Percentiles rank a stretch among this genome's conserved stretches.
phyloP scores from a whole-genome alignment of 2,329 filamentous ascomycete species.

The Fusarium avenaceum region DNA sequence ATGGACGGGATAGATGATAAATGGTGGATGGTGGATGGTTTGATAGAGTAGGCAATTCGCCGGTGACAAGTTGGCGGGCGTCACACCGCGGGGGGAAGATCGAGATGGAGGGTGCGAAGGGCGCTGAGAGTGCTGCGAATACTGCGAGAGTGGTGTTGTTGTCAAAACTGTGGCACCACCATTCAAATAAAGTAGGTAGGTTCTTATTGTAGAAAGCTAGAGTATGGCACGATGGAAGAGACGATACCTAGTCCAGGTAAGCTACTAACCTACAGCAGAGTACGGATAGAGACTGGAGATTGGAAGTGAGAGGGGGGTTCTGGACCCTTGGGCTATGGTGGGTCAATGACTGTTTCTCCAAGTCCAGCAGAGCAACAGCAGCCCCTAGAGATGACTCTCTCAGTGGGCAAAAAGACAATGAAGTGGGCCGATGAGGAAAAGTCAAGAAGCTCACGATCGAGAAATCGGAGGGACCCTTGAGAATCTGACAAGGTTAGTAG shows the following conservation, averaged over 20 bases:
- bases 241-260: no score
- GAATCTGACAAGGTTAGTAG: slow-evolving; percentile 13
- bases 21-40: slow-evolving; percentile 29
- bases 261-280: background rate
- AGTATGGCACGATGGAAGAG: background rate
- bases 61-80: slow-evolving; percentile 23
- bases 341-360: slow-evolving; percentile 22
- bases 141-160: slow-evolving; percentile 46
- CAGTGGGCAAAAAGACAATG: background rate
- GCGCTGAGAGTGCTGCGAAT: slow-evolving; percentile 27
- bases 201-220: slow-evolving; percentile 9
- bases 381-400: background rate
- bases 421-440: slow-evolving; percentile 28
- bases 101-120: slow-evolving; percentile 11
- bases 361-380: slow-evolving; percentile 1
- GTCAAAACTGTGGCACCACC: slow-evolving; percentile 42
- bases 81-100: slow-evolving; percentile 29
- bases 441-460: slow-evolving; percentile 22
- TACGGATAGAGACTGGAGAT: background rate
- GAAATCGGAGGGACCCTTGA: slow-evolving; percentile 22
- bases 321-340: slow-evolving; percentile 36
- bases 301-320: slow-evolving; percentile 22
- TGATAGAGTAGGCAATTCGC: slow-evolving; percentile 26
- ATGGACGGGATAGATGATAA: slow-evolving; percentile 23
- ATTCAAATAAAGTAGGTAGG: background rate